Conservation (phyloP, 352 stramenopile genomes). For the Phytophthora tentaculata region DNA sequence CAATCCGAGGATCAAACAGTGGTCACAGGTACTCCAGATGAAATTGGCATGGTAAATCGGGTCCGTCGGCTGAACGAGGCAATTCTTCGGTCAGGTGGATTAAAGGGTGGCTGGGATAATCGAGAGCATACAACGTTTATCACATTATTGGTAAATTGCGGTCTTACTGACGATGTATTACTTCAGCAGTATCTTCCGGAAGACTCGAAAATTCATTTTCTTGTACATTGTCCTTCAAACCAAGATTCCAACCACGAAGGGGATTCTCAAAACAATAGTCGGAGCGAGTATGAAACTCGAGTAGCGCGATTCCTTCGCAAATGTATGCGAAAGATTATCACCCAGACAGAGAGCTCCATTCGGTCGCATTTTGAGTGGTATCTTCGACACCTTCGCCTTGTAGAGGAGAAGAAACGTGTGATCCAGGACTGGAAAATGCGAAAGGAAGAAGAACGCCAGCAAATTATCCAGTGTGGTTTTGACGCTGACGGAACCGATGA, state of each 20-base stretch:
- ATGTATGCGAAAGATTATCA: conserved; percentile 61
- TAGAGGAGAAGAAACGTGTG: conserved; percentile 66
- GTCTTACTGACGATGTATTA: conserved; percentile 53
- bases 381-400: conserved; percentile 50
- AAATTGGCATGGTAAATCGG: conserved; percentile 47
- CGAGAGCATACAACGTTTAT: conserved; percentile 60
- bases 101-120: conserved; percentile 66
- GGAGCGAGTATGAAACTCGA: conserved; percentile 47
- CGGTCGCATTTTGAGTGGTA: conserved; percentile 78
- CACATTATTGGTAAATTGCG: conserved; percentile 47
- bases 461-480: conserved; percentile 53
- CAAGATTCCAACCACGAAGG: conserved; percentile 20
- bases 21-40: conserved; percentile 16
- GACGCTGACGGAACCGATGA: conserved; percentile 22
- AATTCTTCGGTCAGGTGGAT: conserved; percentile 59
- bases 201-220: background rate
- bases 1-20: conserved; percentile 12
- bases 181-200: conserved; percentile 33
- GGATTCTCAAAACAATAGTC: background rate
- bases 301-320: conserved; percentile 59
- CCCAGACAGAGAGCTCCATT: conserved; percentile 57
- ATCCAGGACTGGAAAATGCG: conserved; percentile 61
- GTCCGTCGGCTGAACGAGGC: conserved; percentile 60
- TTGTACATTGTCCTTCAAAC: conserved; percentile 3
- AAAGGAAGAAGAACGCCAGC: conserved; percentile 56